These are phyloP conservation scores for Oldenlandia corymbosa DNA, from an alignment of 257 asterid species.

Conservation along the genomic window DNA sequence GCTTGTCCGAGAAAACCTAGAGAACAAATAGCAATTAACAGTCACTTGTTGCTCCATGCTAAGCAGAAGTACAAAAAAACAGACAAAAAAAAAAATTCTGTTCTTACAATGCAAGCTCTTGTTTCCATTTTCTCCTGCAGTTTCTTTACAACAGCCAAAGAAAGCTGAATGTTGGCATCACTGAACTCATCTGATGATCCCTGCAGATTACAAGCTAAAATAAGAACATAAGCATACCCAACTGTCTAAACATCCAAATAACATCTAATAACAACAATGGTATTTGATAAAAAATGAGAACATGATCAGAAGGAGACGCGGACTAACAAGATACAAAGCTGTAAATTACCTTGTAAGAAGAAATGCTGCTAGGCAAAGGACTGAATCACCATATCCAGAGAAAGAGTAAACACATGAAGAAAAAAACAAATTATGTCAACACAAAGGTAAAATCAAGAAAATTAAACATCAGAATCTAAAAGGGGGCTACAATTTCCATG, in stretches of 20 bases:
- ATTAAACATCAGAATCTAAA: not conserved
- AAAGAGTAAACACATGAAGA: conserved; percentile 8
- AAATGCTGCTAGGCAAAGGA: conserved; percentile 77
- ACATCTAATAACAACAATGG: not conserved
- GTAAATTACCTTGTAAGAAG: conserved; percentile 83
- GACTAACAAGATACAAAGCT: conserved; percentile 6
- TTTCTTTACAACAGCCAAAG: conserved; percentile 65
- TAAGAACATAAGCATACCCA: not conserved
- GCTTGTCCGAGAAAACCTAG: conserved; percentile 94
- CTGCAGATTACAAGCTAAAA: conserved; percentile 32
- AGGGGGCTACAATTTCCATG: not conserved
- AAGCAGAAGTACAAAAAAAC: not conserved
- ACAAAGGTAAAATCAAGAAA: conserved; percentile 6
- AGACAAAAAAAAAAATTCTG: not conserved
- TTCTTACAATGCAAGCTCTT: conserved; percentile 73
- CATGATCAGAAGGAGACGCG: not conserved
- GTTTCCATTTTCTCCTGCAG: conserved; percentile 79
- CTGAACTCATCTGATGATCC: conserved; percentile 93
- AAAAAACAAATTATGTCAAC: conserved; percentile 20
- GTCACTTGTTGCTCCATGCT: not conserved
- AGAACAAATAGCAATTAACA: conserved; percentile 6
- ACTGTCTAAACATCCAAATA: not conserved
- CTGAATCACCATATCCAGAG: conserved; percentile 40
- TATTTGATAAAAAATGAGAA: not conserved
- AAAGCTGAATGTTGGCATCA: conserved; percentile 97